A percentile compares a stretch with the other conserved stretches of the same genome.
Conservation (phyloP, 345 rosid species). For the Rhodamnia argentea region DNA sequence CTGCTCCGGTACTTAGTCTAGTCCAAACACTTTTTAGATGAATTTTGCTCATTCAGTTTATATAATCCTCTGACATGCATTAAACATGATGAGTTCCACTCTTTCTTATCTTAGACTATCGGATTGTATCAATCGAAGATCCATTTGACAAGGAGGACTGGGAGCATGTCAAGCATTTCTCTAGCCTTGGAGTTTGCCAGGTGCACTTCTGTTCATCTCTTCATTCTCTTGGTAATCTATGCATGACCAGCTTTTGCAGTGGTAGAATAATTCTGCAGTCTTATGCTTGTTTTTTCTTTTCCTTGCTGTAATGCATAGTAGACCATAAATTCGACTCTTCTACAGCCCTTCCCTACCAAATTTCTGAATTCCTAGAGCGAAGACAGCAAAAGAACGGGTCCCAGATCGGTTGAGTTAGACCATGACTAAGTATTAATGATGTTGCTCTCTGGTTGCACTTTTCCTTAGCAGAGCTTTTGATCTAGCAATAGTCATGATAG, state of each 20-base stretch:
- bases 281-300: background rate
- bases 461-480: background rate
- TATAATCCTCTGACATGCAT: background rate
- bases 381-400: background rate
- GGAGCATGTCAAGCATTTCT: slow-evolving; percentile 69
- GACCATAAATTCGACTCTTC: background rate
- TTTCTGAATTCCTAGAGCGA: background rate
- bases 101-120: slow-evolving; percentile 41
- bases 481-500: background rate
- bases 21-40: background rate
- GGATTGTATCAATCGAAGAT: slow-evolving; percentile 84
- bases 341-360: background rate
- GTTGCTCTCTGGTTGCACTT: background rate
- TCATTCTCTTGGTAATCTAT: background rate
- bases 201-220: slow-evolving; percentile 22
- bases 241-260: background rate
- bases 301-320: background rate
- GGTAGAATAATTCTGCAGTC: background rate
- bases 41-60: background rate
- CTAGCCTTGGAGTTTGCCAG: slow-evolving; percentile 91
- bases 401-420: background rate
- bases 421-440: background rate
- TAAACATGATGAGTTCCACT: background rate
- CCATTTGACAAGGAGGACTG: slow-evolving; percentile 99
- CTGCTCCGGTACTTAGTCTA: slow-evolving; percentile 47